Evolutionary conservation across 2,329 filamentous ascomycete genomes (phyloP), one percentile per base, ranked within the genome.

Genomic region (Penicillium oxalicum): DNA sequence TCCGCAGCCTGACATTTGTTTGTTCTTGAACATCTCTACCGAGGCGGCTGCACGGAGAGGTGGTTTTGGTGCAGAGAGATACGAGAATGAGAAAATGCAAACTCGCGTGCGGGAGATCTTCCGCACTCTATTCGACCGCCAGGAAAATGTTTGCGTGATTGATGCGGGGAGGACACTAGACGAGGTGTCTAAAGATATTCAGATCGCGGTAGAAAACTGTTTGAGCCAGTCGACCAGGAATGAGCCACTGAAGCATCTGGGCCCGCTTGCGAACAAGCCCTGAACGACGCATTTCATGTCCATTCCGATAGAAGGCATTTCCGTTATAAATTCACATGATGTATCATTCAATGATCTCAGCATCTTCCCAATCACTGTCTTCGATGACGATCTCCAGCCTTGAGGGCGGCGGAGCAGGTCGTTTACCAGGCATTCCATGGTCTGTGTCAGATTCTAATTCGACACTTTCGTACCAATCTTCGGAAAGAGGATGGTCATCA

Each of bases 31-130:
- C 63, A 79, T 97, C 44, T 81, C 84, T 5, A 81, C 88, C 33
- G 80, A 83, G 42, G 79, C 83, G 51, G 90, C 90, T 8, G 80
- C 80, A 28, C 77, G 78, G 59, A 77, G 93, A 13, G 90, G 89
- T n/a, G 91, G 89, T 0, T 98, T 85, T 75, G 93, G 93, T 1
- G 80, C 78, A 13, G 93, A 98, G 75, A 78, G 88, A 54, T 98
- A 97, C 63, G 93, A 98, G 73, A 86, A 82, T 65, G 80, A 79
- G 51, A 82, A 84, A 62, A 87, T 95, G 81, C 93, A 98, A 72
- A 75, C 78, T 51, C 79, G 82, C 8, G 93, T 97, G 11, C 74
- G 88, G 18, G 79, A 83, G 53, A 66, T 94, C 43, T 96, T 95
- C 67, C 78, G 71, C 36, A 71, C 72, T 9, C 61, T 84, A 56